A percentile compares a stretch with the other conserved stretches of the same genome.
These are phyloP conservation scores for Aaosphaeria pasadenensis DNA, from an alignment of 2,329 filamentous ascomycete species.

Conservation along the genomic window DNA sequence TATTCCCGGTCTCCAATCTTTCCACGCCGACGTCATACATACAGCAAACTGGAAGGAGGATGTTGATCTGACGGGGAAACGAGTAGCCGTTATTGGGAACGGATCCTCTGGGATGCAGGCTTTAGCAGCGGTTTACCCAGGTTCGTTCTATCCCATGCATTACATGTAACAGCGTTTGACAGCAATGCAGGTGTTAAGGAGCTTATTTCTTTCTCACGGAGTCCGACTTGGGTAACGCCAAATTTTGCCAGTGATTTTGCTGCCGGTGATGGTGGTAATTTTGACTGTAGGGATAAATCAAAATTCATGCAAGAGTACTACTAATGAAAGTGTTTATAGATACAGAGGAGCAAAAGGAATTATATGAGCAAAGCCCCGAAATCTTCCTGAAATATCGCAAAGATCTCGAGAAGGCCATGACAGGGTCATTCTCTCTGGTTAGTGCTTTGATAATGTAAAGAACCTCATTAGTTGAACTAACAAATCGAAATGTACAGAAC, in stretches of 20 bases:
- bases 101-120: slow-evolving; percentile 3
- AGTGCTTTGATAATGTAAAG: not conserved
- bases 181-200: slow-evolving; percentile 1
- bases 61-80: slow-evolving; percentile 3
- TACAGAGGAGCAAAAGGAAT: not conserved
- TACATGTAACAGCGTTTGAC: not conserved
- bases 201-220: slow-evolving; percentile 1
- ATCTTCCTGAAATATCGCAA: too few species aligned
- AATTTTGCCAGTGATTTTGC: not conserved
- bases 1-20: slow-evolving; percentile 4
- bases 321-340: not conserved
- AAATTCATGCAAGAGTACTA: not conserved
- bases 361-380: slow-evolving; percentile 1
- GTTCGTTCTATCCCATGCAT: not conserved
- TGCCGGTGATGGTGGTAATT: not conserved
- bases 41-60: slow-evolving; percentile 4
- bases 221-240: slow-evolving; percentile 1
- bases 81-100: slow-evolving; percentile 5
- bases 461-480: not conserved
- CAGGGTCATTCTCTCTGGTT: not conserved
- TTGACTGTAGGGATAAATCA: not conserved
- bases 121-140: slow-evolving; percentile 1
- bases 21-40: slow-evolving; percentile 8
- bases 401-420: not conserved
- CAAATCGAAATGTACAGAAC: not conserved